These are phyloP conservation scores for Phytophthora hybrid DNA, from an alignment of 352 stramenopile genomes.

Conservation along the genomic window DNA sequence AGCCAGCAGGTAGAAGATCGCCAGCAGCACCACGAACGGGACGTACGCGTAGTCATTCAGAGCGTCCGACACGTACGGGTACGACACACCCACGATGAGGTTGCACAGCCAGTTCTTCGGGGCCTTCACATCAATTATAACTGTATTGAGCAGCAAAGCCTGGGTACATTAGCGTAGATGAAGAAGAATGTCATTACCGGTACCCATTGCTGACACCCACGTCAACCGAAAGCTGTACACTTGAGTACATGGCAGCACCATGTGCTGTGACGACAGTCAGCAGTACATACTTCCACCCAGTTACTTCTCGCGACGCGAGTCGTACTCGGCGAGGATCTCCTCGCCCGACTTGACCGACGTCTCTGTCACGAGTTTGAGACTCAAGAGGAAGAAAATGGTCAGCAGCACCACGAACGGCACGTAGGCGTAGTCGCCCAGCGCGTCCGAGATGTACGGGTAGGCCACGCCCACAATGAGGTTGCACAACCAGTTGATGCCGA, in stretches of 20 bases:
- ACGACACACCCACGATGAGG: too few relatives aligned
- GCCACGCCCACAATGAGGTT: constrained; percentile 56
- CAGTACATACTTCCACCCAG: neutral
- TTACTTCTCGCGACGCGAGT: constrained; percentile 21
- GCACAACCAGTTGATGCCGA: constrained; percentile 39
- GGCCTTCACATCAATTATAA: neutral
- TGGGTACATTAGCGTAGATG: too few relatives aligned
- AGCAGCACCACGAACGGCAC: constrained; percentile 51
- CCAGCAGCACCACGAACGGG: too few relatives aligned
- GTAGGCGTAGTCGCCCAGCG: constrained; percentile 44
- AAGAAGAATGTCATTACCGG: too few relatives aligned
- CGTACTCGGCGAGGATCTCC: constrained; percentile 44
- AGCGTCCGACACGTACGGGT: too few relatives aligned
- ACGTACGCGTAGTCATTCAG: too few relatives aligned
- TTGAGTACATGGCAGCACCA: too few relatives aligned
- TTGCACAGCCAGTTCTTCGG: neutral
- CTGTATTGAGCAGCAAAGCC: too few relatives aligned
- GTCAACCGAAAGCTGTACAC: too few relatives aligned
- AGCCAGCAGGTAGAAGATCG: too few relatives aligned
- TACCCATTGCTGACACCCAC: too few relatives aligned
- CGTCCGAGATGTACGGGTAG: constrained; percentile 55
- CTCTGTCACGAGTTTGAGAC: constrained; percentile 35
- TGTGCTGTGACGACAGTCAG: neutral
- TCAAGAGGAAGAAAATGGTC: constrained; percentile 25
- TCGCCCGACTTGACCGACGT: constrained; percentile 43